These are phyloP conservation scores for Paulownia fortunei DNA, from an alignment of 257 asterid species.

Conservation along the genomic window DNA sequence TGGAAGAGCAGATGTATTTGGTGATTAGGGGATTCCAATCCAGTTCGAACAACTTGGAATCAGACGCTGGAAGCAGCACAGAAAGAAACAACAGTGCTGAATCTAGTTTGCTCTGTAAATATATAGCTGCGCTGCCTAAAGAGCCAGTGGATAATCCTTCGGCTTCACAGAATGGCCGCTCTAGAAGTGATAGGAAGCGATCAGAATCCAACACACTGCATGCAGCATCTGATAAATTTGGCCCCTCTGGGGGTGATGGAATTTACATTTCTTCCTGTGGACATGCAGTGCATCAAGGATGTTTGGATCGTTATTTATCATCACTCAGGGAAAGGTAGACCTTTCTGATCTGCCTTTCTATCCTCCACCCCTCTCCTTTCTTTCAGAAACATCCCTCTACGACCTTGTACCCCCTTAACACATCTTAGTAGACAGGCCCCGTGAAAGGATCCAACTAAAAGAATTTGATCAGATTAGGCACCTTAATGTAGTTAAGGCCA, in stretches of 20 bases:
- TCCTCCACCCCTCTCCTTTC: background rate
- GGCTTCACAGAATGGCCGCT: slow-evolving; percentile 53
- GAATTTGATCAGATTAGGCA: background rate
- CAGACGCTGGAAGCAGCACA: slow-evolving; percentile 52
- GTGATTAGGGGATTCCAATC: slow-evolving; percentile 51
- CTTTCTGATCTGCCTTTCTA: background rate
- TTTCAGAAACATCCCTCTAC: slow-evolving; percentile 19
- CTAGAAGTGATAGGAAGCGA: slow-evolving; percentile 45
- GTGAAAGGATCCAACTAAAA: background rate
- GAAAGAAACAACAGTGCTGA: slow-evolving; percentile 44
- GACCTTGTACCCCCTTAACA: background rate
- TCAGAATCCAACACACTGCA: slow-evolving; percentile 38
- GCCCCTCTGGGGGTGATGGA: slow-evolving; percentile 79
- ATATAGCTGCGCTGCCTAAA: slow-evolving; percentile 72
- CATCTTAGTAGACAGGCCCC: background rate
- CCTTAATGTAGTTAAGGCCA: background rate
- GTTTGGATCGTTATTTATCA: slow-evolving; percentile 73
- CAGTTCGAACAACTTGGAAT: slow-evolving; percentile 52
- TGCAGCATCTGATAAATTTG: slow-evolving; percentile 60
- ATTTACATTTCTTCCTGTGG: slow-evolving; percentile 93
- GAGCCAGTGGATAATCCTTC: slow-evolving; percentile 63
- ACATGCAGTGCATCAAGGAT: slow-evolving; percentile 95
- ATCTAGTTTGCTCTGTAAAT: slow-evolving; percentile 77
- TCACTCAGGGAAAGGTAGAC: slow-evolving; percentile 76
- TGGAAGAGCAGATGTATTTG: slow-evolving; percentile 70